Evolutionary conservation across 129 eudicot species (phyloP), one percentile per base, ranked within the genome.

Genomic region (Flaveria bidentis): DNA sequence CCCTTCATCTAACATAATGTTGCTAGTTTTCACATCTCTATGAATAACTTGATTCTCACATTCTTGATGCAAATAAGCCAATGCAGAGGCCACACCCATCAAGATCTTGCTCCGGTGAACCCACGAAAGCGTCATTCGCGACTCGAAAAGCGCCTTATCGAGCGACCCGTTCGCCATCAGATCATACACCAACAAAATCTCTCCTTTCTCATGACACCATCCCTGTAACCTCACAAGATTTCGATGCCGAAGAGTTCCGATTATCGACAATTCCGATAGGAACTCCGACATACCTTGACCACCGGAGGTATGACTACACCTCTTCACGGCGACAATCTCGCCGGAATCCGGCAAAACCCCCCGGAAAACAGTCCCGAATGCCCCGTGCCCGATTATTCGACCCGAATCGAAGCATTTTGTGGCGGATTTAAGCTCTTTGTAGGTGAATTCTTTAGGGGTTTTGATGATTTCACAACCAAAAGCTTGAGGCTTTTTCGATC

Each of bases 171-270:
- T 94, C 7, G 98, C 86, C 98, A 94, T 94, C 18, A 88, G 69
- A 33, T 94, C 98, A 64, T 91, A 94, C 39, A 94, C 88, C 23
- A 94, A 49, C 73, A 94, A 77, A 64, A 89, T 87, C 33, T 94
- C 98, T 2, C 98, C 98, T 69, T 86, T 94, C 75, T 94, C 97
- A 17, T 94, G 97, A 65, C 98, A 94, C 96, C 96, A 94, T 6
- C 98, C 98, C 87, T 85, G 96, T 28, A 94, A 88, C 64, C 93
- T 81, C 64, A 94, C 97, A 47, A 94, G 90, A 80, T 94, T 94
- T 50, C 98, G 84, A 67, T 94, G 98, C 74, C 98, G 81, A 22
- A 94, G 96, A 0, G 98, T 87, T 36, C 96, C 98, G 45, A 94
- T 88, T 23, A 94, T 91, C 6, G 98, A 94, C 56, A 94, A 80